phyloP scores from a whole-genome alignment of 1,139 yeast species.

The Suhomyces terraborum region DNA sequence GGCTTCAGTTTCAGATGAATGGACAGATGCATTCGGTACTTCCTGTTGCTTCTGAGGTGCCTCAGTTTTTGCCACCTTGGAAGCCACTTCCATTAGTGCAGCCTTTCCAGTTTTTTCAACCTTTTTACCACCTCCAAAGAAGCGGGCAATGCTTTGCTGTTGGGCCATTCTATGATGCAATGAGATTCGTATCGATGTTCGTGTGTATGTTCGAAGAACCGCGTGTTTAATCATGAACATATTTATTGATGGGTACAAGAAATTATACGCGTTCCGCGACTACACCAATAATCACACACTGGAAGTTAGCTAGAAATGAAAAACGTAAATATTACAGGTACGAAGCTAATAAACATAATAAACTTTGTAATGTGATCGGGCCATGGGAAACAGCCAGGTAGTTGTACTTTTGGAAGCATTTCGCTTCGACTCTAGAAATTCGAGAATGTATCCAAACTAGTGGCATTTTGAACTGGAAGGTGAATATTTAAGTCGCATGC shows the following conservation, averaged over 20 bases:
- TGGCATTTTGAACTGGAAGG: background rate
- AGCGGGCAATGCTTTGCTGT: slow-evolving; percentile 41
- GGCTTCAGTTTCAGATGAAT: too few species aligned
- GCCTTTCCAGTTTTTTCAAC: background rate
- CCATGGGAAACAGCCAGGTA: too few species aligned
- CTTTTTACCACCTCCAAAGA: slow-evolving; percentile 26
- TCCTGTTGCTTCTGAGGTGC: background rate
- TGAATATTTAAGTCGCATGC: background rate
- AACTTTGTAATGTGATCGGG: background rate
- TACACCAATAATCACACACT: too few species aligned
- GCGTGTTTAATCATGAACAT: slow-evolving; percentile 6
- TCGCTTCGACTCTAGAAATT: too few species aligned
- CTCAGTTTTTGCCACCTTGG: slow-evolving; percentile 1
- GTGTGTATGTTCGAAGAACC: slow-evolving; percentile 1
- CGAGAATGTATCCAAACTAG: too few species aligned
- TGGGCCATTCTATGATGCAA: slow-evolving; percentile 30
- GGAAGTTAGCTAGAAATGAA: slow-evolving; percentile 1
- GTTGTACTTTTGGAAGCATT: too few species aligned
- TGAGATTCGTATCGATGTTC: slow-evolving; percentile 1
- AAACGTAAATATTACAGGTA: slow-evolving; percentile 4
- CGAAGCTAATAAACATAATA: background rate
- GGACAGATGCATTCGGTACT: too few species aligned
- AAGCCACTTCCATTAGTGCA: background rate
- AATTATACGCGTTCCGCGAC: slow-evolving; percentile 4
- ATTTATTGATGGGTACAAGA: background rate